Evolutionary conservation across 2,329 filamentous ascomycete species (phyloP).

Genomic region (Alternaria ethzedia): DNA sequence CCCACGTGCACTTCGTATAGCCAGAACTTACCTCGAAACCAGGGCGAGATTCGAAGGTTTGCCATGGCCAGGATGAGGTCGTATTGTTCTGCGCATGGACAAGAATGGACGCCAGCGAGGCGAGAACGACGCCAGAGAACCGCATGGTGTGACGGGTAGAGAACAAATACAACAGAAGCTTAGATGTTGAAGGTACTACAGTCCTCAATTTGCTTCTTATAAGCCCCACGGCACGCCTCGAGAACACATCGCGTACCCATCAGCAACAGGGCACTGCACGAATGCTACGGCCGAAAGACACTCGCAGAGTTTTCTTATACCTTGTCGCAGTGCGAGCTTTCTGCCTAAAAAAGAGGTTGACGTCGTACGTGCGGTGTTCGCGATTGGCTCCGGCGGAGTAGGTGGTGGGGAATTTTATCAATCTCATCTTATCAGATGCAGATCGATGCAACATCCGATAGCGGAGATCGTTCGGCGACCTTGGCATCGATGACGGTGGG

Average conservation of each 20-base stretch:
- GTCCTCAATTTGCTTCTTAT: background rate
- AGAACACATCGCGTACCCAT: background rate
- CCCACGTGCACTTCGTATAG: no score
- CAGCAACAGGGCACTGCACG: background rate
- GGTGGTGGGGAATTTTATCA: background rate
- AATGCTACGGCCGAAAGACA: background rate
- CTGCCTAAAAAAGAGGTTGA: background rate
- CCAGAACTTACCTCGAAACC: no score
- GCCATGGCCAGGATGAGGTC: constrained; percentile 8
- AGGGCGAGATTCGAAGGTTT: constrained; percentile 12
- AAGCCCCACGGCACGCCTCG: background rate
- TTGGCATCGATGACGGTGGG: background rate
- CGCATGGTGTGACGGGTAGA: background rate
- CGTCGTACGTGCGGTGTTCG: background rate
- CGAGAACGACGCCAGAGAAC: background rate
- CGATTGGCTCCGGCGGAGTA: background rate
- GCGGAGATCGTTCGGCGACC: background rate
- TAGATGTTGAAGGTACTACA: background rate
- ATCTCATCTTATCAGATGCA: constrained; percentile 6
- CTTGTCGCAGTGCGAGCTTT: background rate
- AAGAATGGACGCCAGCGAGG: background rate
- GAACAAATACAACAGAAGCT: background rate
- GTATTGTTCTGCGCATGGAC: background rate
- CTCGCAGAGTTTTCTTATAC: background rate
- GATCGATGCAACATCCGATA: background rate